Base-by-base conservation (phyloP, 352 stramenopile genomes). In the Phytophthora palmivora region DNA sequence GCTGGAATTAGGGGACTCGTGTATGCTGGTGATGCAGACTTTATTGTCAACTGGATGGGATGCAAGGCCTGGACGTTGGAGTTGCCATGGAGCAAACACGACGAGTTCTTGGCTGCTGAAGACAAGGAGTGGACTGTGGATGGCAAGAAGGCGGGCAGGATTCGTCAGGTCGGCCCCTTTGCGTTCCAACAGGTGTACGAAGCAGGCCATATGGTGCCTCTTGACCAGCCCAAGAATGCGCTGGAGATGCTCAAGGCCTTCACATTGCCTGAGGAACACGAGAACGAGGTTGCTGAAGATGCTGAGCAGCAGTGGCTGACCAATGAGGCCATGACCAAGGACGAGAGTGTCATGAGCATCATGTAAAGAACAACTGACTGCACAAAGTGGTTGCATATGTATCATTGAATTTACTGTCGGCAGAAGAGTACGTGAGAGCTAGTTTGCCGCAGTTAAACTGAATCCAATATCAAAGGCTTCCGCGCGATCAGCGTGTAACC, bases 1-100 rank as follows among this genome's bases (percentile, higher is more conserved):
- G 85, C 79, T 38, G 95, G 84, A 61, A 76, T 99, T 50, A 78
- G 85, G 18, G 92, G 91, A 1, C 76, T 99, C 16, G 96, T 99
- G 48, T 99, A 99, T 80, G 93, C 95, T 21, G 97, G 97, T 45
- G 97, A 99, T 72, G 83, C 93, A 11, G 97, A 99, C 67, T 99
- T 98, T 58, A 98, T 99, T 58, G 97, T 96, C 46, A 99, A 99
- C 71, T 99, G 97, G 84, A 79, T 98, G 58, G 97, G 97, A 48
- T 98, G 98, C 74, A 87, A 97, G 71, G 96, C 95, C 1, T 99
- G 96, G 97, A 98, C 94, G n/a, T 57, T 96, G 4, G 84, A 80
- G 41, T 74, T 99, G 46, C 84, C 97, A 12, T 99, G 97, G 97
- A 87, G 68, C 60, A 75, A 90, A 53, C 72, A 82, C 51, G 57